A percentile compares a stretch with the other conserved stretches of the same genome.
Conservation (phyloP, 2,329 filamentous ascomycete genomes). For the Emergomyces africanus region DNA sequence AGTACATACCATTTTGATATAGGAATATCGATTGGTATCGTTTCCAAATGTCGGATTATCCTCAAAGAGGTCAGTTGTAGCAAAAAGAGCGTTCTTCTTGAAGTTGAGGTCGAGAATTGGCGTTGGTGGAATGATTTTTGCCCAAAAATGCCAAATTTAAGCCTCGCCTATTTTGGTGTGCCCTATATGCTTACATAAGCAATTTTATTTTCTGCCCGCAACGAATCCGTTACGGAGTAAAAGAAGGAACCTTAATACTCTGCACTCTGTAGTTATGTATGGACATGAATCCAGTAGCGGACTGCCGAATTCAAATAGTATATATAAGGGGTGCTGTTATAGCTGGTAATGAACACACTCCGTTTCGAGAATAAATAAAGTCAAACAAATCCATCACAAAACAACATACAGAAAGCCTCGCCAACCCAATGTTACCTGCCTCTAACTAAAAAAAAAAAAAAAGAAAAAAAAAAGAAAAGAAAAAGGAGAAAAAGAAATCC, state of each 20-base stretch:
- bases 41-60: constrained; percentile 38
- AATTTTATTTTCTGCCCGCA: constrained; percentile 3
- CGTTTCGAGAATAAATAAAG: not conserved
- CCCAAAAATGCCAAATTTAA: not conserved
- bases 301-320: not conserved
- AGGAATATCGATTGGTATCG: constrained; percentile 17
- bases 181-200: constrained; percentile 15
- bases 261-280: too few species aligned
- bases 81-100: not conserved
- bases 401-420: not conserved
- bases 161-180: constrained; percentile 16
- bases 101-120: not conserved
- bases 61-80: constrained; percentile 36
- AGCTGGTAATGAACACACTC: not conserved
- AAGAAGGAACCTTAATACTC: too few species aligned
- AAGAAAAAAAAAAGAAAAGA: not conserved
- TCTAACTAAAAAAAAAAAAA: too few species aligned
- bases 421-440: too few species aligned
- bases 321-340: not conserved
- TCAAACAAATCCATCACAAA: not conserved
- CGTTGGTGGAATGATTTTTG: not conserved
- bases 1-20: constrained; percentile 35
- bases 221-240: too few species aligned
- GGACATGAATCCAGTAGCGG: not conserved
- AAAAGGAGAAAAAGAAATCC: not conserved